Evolutionary conservation across 2,329 filamentous ascomycete genomes (phyloP).

Genomic region (Diaporthe australafricana): DNA sequence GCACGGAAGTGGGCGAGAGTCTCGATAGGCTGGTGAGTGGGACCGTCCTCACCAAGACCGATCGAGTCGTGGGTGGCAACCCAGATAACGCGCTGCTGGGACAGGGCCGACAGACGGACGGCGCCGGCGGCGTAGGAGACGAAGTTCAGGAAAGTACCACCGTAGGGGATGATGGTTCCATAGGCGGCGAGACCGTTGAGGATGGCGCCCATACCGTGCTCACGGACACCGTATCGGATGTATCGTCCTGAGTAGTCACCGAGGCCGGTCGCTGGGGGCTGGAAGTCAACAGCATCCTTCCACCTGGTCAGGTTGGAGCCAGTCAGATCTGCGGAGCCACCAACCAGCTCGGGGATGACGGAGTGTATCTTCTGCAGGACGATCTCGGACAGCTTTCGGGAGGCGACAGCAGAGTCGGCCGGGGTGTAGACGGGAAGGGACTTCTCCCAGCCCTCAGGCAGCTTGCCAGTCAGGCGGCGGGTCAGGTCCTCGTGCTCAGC

Average conservation of each 20-base stretch:
- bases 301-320: conserved; percentile 98
- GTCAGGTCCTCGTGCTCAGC: conserved; percentile 82
- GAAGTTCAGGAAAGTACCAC: conserved; percentile 99
- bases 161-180: conserved; percentile 92
- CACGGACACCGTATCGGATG: conserved; percentile 90
- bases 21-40: conserved; percentile 99
- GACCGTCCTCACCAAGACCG: conserved; percentile 97
- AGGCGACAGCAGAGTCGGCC: conserved; percentile 84
- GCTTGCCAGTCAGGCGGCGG: conserved; percentile 83
- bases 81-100: conserved; percentile 92
- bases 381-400: conserved; percentile 95
- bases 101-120: conserved; percentile 92
- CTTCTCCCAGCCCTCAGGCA: conserved; percentile 98
- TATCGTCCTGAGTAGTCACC: conserved; percentile 94
- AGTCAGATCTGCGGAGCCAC: conserved; percentile 97
- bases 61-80: conserved; percentile 99
- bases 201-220: conserved; percentile 92
- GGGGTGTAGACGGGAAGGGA: conserved; percentile 90
- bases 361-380: conserved; percentile 90
- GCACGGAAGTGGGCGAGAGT: conserved; percentile 98
- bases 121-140: conserved; percentile 97
- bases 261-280: conserved; percentile 86
- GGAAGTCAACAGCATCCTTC: conserved; percentile 98
- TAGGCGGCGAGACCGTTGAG: conserved; percentile 97
- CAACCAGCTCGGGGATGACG: conserved; percentile 88